Conservation (phyloP, 2,329 filamentous ascomycete genomes). For the Pseudocercospora pini-densiflorae region DNA sequence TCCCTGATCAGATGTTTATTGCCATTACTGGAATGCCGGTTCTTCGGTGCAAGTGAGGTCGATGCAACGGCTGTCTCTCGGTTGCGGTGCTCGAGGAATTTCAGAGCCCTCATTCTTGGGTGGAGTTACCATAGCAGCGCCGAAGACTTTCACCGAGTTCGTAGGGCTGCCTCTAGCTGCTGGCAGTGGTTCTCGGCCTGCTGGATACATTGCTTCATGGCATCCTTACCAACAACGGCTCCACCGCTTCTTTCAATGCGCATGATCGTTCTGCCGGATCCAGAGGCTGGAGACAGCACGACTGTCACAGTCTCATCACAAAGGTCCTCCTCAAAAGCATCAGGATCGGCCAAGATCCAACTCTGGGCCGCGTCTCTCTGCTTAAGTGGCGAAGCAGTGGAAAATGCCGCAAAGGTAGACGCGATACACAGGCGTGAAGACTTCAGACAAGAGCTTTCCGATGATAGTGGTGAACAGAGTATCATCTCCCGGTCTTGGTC, state of each 20-base stretch:
- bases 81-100: not conserved
- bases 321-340: constrained; percentile 84
- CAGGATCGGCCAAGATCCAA: constrained; percentile 87
- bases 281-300: constrained; percentile 65
- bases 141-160: constrained; percentile 3
- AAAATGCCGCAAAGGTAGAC: constrained; percentile 79
- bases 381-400: constrained; percentile 57
- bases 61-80: no score
- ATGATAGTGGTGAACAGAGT: constrained; percentile 69
- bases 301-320: constrained; percentile 84
- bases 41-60: no score
- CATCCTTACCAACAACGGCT: constrained; percentile 65
- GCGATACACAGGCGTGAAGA: constrained; percentile 73
- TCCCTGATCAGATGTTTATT: not conserved
- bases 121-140: no score
- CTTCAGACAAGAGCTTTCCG: constrained; percentile 60
- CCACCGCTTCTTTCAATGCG: constrained; percentile 86
- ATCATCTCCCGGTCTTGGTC: constrained; percentile 80
- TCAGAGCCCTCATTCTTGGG: not conserved
- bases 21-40: not conserved
- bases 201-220: constrained; percentile 64
- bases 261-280: constrained; percentile 60
- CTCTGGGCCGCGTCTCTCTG: constrained; percentile 44
- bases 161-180: constrained; percentile 49
- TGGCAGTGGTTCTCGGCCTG: constrained; percentile 68